Evolutionary conservation across 768 basidiomycete genomes (phyloP), one percentile per base, ranked within the genome.

Genomic region (Amanita molliuscula): DNA sequence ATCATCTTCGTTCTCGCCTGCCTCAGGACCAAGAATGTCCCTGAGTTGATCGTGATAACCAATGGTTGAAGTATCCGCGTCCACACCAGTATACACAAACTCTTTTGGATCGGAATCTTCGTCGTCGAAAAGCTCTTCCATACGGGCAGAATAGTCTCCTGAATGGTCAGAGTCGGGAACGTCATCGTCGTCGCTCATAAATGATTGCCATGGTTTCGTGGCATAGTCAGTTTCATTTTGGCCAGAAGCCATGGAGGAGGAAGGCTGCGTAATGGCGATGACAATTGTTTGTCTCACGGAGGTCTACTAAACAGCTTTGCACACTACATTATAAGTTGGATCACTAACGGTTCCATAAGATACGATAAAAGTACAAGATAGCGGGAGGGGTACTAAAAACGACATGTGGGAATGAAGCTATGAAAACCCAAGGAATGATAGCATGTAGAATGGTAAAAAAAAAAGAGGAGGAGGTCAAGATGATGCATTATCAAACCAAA

Each of bases 81-180:
- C 88, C 18, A 79, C 67, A 25, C 88, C 89, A 25, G 73, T 71
- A 59, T 91, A 93, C 25, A 89, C 53, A 56, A 92, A 92, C 8
- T 76, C 79, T 0, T 71, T 72, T 10, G 65, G 72, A 3, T 76
- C 72, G 3, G 71, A 69, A 15, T 70, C 67, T 25, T 63, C 74
- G 29, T 68, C 68, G 49, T 69, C 72, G 56, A 85, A 72, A 15
- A 85, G 67, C 57, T 87, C 84, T 37, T 79, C 79, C 75, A 86
- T 79, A 41, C 76, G 81, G 42, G 78, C 67, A 3, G 82, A 76
- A 60, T 88, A 87, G 62, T 83, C 77, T 3, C 78, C 77, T 21
- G 57, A 56, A 53, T 70, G 65, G 35, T 63, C 66, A 20, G 33
- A 44, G 50, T 65, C 67, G 9, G 69, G 70, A 16, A 59, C 55